Base-by-base conservation (phyloP, 1,139 yeast genomes). In the Hansenula sp. region DNA sequence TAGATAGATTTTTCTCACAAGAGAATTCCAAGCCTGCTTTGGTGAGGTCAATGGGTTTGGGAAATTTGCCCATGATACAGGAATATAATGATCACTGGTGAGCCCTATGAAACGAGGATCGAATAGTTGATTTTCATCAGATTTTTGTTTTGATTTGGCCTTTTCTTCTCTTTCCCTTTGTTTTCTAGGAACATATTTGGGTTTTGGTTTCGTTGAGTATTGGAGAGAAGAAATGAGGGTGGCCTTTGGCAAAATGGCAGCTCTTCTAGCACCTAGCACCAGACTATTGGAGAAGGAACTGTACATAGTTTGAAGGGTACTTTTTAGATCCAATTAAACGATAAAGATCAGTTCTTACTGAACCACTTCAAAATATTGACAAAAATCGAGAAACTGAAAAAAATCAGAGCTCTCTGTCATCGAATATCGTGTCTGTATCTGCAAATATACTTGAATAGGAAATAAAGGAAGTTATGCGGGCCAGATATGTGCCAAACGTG, bases 1-100 rank as follows among this genome's bases (percentile, higher is more conserved):
- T 5, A 74, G 66, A 42, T 79, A 78, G 30, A 77, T 57, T 48
- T 83, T 68, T 60, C 81, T 73, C 48, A 72, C 60, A 11, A 76
- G 49, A 19, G 69, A 66, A 50, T 67, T 67, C 49, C 70, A 53
- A 32, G 68, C 68, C 19, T 61, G 54, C 34, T 59, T 52, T 5
- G 82, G 85, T 37, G 61, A 58, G 0, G 65, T 53, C 40, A 75
- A 57, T 8, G 67, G 49, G 27, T 64, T 70, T 11, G 83, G 82
- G 41, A 76, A 57, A 47, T 70, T 68, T n/a, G 60, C 58, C 42
- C 62, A 61, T 2, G 76, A 59, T 1, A 80, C 73, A 17, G 82
- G 84, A 43, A 80, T 63, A 52, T 70, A 77, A 5, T 73, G 65
- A 40, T 70, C 71, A 36, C 69, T 62, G 0, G 78, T 71, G 24